Conservation (phyloP, 108 stramenopile species). For the Nannochloropsis granulata region DNA sequence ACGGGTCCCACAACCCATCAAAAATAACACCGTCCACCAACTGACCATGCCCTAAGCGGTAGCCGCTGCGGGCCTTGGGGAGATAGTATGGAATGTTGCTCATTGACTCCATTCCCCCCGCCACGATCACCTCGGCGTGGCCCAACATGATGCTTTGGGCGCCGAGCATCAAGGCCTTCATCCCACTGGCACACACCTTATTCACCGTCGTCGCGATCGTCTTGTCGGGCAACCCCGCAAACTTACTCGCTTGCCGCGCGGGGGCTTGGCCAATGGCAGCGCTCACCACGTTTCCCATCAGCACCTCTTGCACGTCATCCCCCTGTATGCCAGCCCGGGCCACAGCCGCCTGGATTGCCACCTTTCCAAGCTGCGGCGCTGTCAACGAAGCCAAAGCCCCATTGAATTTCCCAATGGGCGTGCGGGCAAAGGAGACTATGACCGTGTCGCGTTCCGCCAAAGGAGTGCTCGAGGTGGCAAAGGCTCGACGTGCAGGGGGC, state of each 20-base stretch:
- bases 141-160: constrained; percentile 27
- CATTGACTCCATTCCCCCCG: constrained; percentile 96
- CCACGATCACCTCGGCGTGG: constrained; percentile 48
- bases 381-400: constrained; percentile 53
- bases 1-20: constrained; percentile 90
- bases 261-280: constrained; percentile 93
- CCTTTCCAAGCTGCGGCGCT: constrained; percentile 67
- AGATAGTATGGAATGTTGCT: constrained; percentile 87
- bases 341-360: constrained; percentile 49
- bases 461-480: background rate
- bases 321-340: constrained; percentile 14
- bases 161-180: constrained; percentile 57
- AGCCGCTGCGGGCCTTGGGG: constrained; percentile 37
- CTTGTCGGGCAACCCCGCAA: constrained; percentile 39
- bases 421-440: constrained; percentile 69
- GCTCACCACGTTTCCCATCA: constrained; percentile 83
- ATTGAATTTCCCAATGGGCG: constrained; percentile 80
- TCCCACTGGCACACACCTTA: constrained; percentile 93
- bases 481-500: background rate
- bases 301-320: constrained; percentile 55
- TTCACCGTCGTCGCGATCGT: constrained; percentile 51
- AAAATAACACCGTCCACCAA: constrained; percentile 60
- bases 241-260: constrained; percentile 42
- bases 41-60: constrained; percentile 43
- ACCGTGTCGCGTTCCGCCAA: constrained; percentile 26